Percentiles rank a stretch among this genome's conserved stretches.
These are phyloP conservation scores for Fistulifera pelliculosa DNA, from an alignment of 108 stramenopile genomes.

Conservation along the genomic window DNA sequence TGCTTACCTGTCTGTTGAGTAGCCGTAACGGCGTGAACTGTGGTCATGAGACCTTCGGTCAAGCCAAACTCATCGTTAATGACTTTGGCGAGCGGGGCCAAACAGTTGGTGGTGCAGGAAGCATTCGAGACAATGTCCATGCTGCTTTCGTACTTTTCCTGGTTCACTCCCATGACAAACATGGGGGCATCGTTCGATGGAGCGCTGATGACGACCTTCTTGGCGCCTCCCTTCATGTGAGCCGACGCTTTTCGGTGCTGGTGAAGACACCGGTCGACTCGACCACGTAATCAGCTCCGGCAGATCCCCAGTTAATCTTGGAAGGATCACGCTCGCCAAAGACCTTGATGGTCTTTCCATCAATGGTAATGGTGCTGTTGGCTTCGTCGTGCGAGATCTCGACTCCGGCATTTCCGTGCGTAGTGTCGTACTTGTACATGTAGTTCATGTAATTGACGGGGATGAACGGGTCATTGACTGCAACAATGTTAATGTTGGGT, in stretches of 20 bases:
- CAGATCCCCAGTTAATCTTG: conserved; percentile 86
- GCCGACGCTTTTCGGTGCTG: conserved; percentile 76
- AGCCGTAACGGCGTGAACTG: conserved; percentile 92
- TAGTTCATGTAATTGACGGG: conserved; percentile 84
- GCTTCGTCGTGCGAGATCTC: conserved; percentile 58
- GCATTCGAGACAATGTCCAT: conserved; percentile 96
- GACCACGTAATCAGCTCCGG: conserved; percentile 88
- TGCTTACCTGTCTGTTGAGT: conserved; percentile 15
- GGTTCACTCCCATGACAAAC: conserved; percentile 98
- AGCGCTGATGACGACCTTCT: conserved; percentile 96
- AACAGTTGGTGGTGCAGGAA: conserved; percentile 97
- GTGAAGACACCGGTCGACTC: conserved; percentile 96
- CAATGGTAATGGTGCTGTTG: conserved; percentile 69
- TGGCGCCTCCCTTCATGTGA: conserved; percentile 90
- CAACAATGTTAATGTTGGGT: conserved; percentile 91
- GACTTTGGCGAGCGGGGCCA: conserved; percentile 97
- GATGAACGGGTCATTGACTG: conserved; percentile 95
- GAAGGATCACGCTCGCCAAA: conserved; percentile 90
- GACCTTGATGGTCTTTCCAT: conserved; percentile 77
- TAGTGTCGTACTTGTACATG: conserved; percentile 96
- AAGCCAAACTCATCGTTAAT: conserved; percentile 96
- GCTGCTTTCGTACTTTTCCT: conserved; percentile 62
- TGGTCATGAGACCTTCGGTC: conserved; percentile 96
- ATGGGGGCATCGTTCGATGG: conserved; percentile 94
- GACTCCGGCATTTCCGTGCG: conserved; percentile 87